Evolutionary conservation across 441 rosid genomes (phyloP).

Genomic region (California macrophylla): DNA sequence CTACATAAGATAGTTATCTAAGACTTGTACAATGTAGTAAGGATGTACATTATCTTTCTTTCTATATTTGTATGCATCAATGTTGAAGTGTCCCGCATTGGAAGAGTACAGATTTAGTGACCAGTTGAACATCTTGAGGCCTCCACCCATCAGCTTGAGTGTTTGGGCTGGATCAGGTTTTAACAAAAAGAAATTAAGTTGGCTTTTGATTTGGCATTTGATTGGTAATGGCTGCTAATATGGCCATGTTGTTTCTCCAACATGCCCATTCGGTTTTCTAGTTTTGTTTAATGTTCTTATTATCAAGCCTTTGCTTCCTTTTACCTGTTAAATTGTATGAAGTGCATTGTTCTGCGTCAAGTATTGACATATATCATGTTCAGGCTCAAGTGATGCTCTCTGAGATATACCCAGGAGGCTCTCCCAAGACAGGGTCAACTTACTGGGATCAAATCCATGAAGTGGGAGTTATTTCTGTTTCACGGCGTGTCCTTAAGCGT

Average conservation of each 20-base stretch:
- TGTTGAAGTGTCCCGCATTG: too few relatives aligned
- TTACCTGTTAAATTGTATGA: background rate
- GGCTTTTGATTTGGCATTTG: background rate
- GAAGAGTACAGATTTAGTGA: too few relatives aligned
- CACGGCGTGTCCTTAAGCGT: slow-evolving; percentile 70
- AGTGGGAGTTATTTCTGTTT: slow-evolving; percentile 67
- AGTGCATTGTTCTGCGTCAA: slow-evolving; percentile 6
- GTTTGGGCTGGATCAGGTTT: too few relatives aligned
- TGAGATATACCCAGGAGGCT: slow-evolving; percentile 98
- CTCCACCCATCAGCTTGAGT: too few relatives aligned
- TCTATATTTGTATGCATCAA: background rate
- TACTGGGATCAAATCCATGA: slow-evolving; percentile 94
- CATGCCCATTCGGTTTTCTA: background rate
- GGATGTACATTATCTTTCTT: background rate
- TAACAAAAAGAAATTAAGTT: background rate
- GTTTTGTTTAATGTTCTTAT: background rate
- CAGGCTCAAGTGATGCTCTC: slow-evolving; percentile 91
- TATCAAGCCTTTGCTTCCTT: background rate
- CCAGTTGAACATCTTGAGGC: too few relatives aligned
- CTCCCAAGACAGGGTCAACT: slow-evolving; percentile 73
- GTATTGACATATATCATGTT: slow-evolving; percentile 14
- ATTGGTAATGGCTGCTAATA: background rate
- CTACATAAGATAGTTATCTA: background rate
- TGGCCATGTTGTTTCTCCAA: background rate
- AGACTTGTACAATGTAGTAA: background rate